Percentiles rank a stretch among this genome's conserved stretches.
Evolutionary conservation across 2,329 filamentous ascomycete species (phyloP).

Genomic region (Ceratocystis huliohia): DNA sequence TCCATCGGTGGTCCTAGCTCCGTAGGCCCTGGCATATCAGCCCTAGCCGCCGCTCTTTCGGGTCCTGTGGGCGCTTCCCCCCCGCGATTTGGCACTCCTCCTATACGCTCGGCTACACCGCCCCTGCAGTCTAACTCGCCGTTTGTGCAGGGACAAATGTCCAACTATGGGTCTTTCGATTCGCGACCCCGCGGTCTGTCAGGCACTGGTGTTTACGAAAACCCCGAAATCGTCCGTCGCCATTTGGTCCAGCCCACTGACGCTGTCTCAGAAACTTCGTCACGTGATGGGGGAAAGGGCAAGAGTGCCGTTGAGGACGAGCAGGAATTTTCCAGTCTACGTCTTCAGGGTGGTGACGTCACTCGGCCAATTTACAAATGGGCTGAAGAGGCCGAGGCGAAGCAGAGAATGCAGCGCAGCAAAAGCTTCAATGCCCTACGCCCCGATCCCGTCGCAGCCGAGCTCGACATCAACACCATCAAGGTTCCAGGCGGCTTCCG

Average conservation of each 20-base stretch:
- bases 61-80: constrained; percentile 59
- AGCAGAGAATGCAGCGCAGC: constrained; percentile 59
- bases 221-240: constrained; percentile 79
- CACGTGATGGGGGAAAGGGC: constrained; percentile 37
- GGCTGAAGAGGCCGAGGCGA: constrained; percentile 74
- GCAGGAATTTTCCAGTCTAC: constrained; percentile 86
- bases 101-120: constrained; percentile 47
- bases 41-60: constrained; percentile 75
- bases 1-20: constrained; percentile 49
- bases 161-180: constrained; percentile 78
- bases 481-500: constrained; percentile 89
- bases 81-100: constrained; percentile 55
- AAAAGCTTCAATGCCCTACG: constrained; percentile 74
- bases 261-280: constrained; percentile 36
- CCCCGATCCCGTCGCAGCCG: constrained; percentile 66
- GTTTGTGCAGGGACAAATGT: constrained; percentile 23
- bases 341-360: constrained; percentile 85
- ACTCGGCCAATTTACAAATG: constrained; percentile 93
- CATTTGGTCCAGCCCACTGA: constrained; percentile 66
- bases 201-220: constrained; percentile 53
- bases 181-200: constrained; percentile 45
- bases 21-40: constrained; percentile 71
- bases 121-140: constrained; percentile 31
- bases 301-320: constrained; percentile 45
- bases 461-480: constrained; percentile 77